Evolutionary conservation across 108 stramenopile genomes (phyloP), one percentile per base, ranked within the genome.

Genomic region (Skeletonema menzelii): DNA sequence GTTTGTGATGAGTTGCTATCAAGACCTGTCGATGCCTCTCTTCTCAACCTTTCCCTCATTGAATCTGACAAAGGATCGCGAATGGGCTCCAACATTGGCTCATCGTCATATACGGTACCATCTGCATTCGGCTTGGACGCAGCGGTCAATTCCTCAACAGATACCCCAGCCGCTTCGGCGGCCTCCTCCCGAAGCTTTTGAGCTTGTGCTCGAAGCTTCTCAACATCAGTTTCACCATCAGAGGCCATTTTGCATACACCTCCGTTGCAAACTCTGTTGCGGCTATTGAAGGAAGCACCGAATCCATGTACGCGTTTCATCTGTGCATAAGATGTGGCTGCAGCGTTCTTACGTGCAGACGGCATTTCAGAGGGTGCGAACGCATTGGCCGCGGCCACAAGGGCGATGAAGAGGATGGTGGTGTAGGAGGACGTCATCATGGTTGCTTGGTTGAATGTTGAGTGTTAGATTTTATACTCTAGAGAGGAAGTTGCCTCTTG

Each of bases 21-120:
- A 53, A 93, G 65, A 8, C 92, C 92, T 11, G 85, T 78, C 2
- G 85, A 82, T 8, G 92, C 92, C 77, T 93, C 92, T 20, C 76
- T 69, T 75, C 75, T 83, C 37, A 93, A 72, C 49, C 88, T 70
- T 22, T 80, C 85, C 32, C 77, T 79, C 92, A 93, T 93, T 6
- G 82, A 63, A 67, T 83, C 75, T n/a, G 88, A 89, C n/a, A 93
- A 53, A 10, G 84, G 82, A 26, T 71, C 76, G 59, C 85, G 85
- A 28, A 38, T 65, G 24, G 76, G 83, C 66, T 72, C 72, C 47
- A 76, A 49, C 37, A 71, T 71, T 2, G 53, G 71, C 38, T 82
- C 81, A 58, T 82, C 81, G 31, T 82, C 81, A 40, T 82, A 82
- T 8, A 82, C 56, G 0, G 76, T 73, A 22, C 76, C 76, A 59